Conservation (phyloP, 345 rosid genomes). For the Bruguiera sexangula region DNA sequence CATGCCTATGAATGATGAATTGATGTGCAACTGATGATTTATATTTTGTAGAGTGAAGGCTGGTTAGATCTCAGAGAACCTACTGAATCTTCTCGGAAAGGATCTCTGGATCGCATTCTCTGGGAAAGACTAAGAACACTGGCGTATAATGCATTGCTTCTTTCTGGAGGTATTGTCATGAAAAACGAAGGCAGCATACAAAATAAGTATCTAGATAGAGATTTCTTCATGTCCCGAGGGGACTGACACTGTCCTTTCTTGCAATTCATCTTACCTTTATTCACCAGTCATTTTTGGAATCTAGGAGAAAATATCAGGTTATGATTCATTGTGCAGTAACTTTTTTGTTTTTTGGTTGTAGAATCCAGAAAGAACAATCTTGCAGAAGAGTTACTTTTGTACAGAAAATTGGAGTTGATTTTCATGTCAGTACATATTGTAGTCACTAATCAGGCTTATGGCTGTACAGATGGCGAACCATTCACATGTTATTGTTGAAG, state of each 20-base stretch:
- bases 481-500: too few relatives aligned
- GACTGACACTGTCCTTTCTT: not conserved
- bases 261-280: not conserved
- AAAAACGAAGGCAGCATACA: slow-evolving; percentile 10
- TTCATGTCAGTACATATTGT: too few relatives aligned
- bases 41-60: slow-evolving; percentile 24
- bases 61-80: slow-evolving; percentile 25
- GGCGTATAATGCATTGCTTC: slow-evolving; percentile 18
- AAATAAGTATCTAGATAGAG: slow-evolving; percentile 19
- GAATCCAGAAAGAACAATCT: too few relatives aligned
- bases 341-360: too few relatives aligned
- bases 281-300: too few relatives aligned
- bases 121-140: slow-evolving; percentile 16
- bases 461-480: too few relatives aligned
- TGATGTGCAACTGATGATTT: not conserved
- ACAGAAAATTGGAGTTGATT: too few relatives aligned
- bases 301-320: too few relatives aligned
- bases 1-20: too few relatives aligned
- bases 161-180: slow-evolving; percentile 19
- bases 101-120: slow-evolving; percentile 6
- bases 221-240: slow-evolving; percentile 19
- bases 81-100: not conserved
- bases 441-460: too few relatives aligned
- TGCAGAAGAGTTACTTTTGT: too few relatives aligned
- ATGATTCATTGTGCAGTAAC: too few relatives aligned